Base-by-base conservation (phyloP, 148 eudicot genomes). In the Cornus florida region DNA sequence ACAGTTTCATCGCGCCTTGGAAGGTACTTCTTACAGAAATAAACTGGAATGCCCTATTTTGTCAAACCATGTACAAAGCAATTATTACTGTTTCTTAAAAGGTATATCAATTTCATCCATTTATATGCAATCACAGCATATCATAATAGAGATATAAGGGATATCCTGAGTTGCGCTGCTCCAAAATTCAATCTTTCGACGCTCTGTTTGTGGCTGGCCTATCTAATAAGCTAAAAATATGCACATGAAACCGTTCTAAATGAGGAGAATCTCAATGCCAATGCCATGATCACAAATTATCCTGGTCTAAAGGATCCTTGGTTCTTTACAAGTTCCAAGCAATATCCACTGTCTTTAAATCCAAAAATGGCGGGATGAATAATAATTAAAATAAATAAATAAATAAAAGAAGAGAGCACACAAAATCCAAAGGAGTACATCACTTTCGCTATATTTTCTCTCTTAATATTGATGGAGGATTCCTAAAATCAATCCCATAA, bases 1-100 rank as follows among this genome's bases (percentile, higher is more conserved):
- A 94, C 78, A 67, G 91, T 83, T 67, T 85, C 92, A 79, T 94
- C 98, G 2, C 75, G 59, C 75, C 22, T 90, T 0, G 97, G 91
- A 31, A 94, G 87, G 82, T 82, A 62, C 69, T 35, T 85, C 80
- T 87, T 83, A 77, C 98, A 92, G 78, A 89, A 91, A 59, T 80
- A 5, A 6, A 50, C 56, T 35, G 81, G 93, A 78, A 86, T 86
- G 8, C 92, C 92, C 92, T 89, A 82, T 78, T 78, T 74, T 1
- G 38, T 32, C 23, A 28, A 23, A 79, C 0, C 66, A 14, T 28
- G 14, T 22, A 65, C 22, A 69, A 31, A 10, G 32, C 67, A 67
- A 66, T 1, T 78, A 57, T 70, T 2, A 19, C 24, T 57, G 64
- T 70, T 70, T 57, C 43, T n/a, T 68, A 9, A 10, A 56, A 77